Conservation (phyloP, 495 filamentous ascomycete species). For the Aspergillus olivimuriae region DNA sequence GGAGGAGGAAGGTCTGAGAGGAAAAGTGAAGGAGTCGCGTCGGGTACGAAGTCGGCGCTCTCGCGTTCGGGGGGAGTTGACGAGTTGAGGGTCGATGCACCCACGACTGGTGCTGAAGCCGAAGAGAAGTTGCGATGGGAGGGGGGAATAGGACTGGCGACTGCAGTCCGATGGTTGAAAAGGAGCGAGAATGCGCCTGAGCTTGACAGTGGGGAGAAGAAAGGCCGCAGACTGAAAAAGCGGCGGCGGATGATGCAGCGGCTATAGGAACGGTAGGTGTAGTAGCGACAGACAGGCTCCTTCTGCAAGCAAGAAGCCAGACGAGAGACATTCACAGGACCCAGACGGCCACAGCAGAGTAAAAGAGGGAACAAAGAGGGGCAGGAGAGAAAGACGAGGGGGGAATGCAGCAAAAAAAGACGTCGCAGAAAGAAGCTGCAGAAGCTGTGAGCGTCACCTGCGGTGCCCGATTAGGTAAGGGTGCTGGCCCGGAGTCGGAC, state of each 20-base stretch:
- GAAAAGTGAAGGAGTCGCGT: too few species aligned
- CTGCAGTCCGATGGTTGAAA: too few species aligned
- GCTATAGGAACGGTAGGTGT: slow-evolving; percentile 3
- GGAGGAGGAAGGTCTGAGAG: slow-evolving; percentile 11
- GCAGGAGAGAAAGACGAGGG: slow-evolving; percentile 6
- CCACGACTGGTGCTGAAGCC: too few species aligned
- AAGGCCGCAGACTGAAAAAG: slow-evolving; percentile 10
- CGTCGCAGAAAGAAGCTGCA: slow-evolving; percentile 1
- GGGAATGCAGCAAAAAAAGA: slow-evolving; percentile 6
- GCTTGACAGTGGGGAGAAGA: too few species aligned
- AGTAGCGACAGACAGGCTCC: slow-evolving; percentile 23
- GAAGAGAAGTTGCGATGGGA: too few species aligned
- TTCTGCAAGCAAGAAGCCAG: slow-evolving; percentile 23
- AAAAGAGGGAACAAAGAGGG: slow-evolving; percentile 2
- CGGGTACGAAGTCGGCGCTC: too few species aligned
- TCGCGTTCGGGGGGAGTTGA: too few species aligned
- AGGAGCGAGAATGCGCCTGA: too few species aligned
- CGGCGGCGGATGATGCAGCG: slow-evolving; percentile 5
- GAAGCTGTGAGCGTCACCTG: background rate
- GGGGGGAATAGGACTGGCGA: too few species aligned
- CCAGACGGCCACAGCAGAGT: slow-evolving; percentile 9
- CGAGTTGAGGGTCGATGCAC: too few species aligned
- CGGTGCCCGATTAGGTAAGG: background rate
- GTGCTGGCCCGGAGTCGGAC: background rate
- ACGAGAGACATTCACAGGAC: slow-evolving; percentile 27